Base-by-base conservation (phyloP, 805 yeast species). In the Zygoascus flipseniorum region DNA sequence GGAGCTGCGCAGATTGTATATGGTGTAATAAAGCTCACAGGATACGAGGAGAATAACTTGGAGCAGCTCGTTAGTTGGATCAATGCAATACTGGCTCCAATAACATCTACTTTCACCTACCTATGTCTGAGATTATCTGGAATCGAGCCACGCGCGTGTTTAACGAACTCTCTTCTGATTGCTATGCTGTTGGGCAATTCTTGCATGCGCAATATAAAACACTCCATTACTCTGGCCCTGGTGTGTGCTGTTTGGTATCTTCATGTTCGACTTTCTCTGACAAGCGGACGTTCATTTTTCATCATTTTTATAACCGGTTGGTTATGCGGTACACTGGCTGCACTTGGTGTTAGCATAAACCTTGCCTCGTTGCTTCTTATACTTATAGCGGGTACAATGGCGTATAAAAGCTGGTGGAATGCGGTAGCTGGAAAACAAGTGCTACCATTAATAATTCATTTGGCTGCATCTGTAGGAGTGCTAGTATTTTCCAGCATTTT, bases 61-160 rank as follows among this genome's bases (percentile, higher is more conserved):
- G 79, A 70, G 57, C 61, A 73, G 8, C 61, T 69, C 8, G 63
- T 80, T 66, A 71, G 88, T 56, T 53, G 72, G 2, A 62, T 80
- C 44, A 68, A 80, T 10, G 79, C 76, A 0, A 8, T 76, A 0
- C 62, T 75, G 16, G 81, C 84, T 1, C 66, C 75, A 0, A 57
- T 67, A 0, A 64, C 76, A 0, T 72, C 76, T 2, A 62, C 76
- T 1, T 55, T 79, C 47, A 69, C 77, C 1, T 83, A 71, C 61
- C 67, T 69, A 53, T 73, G 76, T 0, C 66, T 82, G 54, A 72
- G 81, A 55, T 57, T 67, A 3, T 63, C 74, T 41, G 77, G 76
- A 9, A 77, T 80, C 44, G 39, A 3, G 4, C 39, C 16, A 3
- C 8, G 16, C 5, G 16, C 8, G 13, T 35, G 16, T 11, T 5